Conservation (phyloP, 1,139 yeast species). For the Zygoascus meyerae region DNA sequence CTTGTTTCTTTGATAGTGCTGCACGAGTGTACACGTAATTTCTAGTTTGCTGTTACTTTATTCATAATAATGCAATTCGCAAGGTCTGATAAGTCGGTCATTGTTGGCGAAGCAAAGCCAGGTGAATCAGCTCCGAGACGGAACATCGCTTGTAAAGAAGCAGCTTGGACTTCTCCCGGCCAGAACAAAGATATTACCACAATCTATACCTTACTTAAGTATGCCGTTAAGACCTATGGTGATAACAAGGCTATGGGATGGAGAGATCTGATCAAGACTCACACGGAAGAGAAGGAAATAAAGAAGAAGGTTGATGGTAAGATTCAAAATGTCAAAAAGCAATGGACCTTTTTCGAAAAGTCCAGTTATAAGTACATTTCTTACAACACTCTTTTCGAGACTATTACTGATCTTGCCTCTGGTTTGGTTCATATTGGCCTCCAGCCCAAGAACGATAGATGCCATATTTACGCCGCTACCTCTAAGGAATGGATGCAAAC, state of each 20-base stretch:
- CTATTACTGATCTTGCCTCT: conserved; percentile 55
- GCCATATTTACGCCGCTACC: conserved; percentile 81
- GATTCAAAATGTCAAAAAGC: conserved; percentile 64
- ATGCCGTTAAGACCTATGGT: conserved; percentile 56
- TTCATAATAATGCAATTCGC: background rate
- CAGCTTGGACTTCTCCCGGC: conserved; percentile 35
- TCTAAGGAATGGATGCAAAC: conserved; percentile 89
- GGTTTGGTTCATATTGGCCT: conserved; percentile 78
- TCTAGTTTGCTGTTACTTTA: too few species aligned
- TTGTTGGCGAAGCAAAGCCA: conserved; percentile 72
- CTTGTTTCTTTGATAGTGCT: too few species aligned
- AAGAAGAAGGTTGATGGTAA: conserved; percentile 76
- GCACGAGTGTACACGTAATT: too few species aligned
- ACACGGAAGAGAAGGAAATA: conserved; percentile 68
- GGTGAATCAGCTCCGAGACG: conserved; percentile 94
- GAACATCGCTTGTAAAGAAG: conserved; percentile 55
- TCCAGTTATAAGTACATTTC: conserved; percentile 63
- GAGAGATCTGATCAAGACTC: conserved; percentile 69
- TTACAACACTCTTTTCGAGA: conserved; percentile 50
- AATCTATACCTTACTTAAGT: conserved; percentile 63
- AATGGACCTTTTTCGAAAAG: conserved; percentile 82
- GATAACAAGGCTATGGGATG: conserved; percentile 62
- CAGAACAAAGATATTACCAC: conserved; percentile 41
- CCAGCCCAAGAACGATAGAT: conserved; percentile 54
- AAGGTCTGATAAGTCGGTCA: conserved; percentile 39